These are phyloP conservation scores for Cyclostephanos invisitatus DNA, from an alignment of 108 stramenopile genomes.

Conservation along the genomic window DNA sequence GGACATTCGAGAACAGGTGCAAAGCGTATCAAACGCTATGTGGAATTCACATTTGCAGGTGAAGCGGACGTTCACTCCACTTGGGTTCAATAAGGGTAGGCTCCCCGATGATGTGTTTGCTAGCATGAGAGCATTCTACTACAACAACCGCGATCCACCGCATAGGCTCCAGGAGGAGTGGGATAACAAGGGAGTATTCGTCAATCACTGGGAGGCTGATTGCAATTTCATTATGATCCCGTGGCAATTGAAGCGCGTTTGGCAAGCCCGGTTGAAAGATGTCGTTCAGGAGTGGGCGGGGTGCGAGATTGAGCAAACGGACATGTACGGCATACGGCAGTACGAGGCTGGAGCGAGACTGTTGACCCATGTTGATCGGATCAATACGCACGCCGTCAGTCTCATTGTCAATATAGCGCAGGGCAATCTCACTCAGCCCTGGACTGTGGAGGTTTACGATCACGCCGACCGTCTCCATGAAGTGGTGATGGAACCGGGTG, in stretches of 20 bases:
- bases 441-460: slow-evolving; percentile 84
- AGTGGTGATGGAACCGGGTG: slow-evolving; percentile 80
- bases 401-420: slow-evolving; percentile 93
- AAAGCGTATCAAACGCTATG: slow-evolving; percentile 40
- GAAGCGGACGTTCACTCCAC: slow-evolving; percentile 60
- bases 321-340: slow-evolving; percentile 89
- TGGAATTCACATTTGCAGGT: slow-evolving; percentile 62
- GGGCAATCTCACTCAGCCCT: slow-evolving; percentile 71
- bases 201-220: slow-evolving; percentile 90
- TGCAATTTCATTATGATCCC: slow-evolving; percentile 76
- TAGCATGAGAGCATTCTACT: slow-evolving; percentile 79
- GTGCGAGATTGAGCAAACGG: slow-evolving; percentile 85
- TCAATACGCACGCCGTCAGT: slow-evolving; percentile 84
- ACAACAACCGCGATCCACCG: slow-evolving; percentile 70
- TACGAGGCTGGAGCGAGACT: slow-evolving; percentile 86
- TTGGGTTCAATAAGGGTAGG: slow-evolving; percentile 70
- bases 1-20: slow-evolving; percentile 56
- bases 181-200: slow-evolving; percentile 75
- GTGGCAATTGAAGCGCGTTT: slow-evolving; percentile 63
- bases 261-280: slow-evolving; percentile 68
- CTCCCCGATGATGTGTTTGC: slow-evolving; percentile 75
- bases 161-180: slow-evolving; percentile 75
- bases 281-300: slow-evolving; percentile 85
- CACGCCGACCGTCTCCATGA: slow-evolving; percentile 68
- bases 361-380: slow-evolving; percentile 88